These are phyloP conservation scores for Mucor saturninus DNA, from an alignment of 371 early-diverging fungal species.

Conservation along the genomic window DNA sequence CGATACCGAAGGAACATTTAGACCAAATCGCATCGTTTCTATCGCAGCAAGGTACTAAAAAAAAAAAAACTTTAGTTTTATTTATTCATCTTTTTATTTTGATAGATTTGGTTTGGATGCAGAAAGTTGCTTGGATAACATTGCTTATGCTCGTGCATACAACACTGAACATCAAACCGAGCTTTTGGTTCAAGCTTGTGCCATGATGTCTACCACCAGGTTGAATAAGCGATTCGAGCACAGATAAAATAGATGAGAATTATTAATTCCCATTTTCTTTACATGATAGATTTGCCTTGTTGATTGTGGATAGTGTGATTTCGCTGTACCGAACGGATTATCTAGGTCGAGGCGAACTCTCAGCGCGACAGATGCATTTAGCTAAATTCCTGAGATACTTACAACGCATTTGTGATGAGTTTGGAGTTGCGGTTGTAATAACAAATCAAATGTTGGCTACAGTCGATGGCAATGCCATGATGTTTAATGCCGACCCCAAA, in stretches of 20 bases:
- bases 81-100: too few species aligned
- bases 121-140: conserved; percentile 93
- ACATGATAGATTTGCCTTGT: conserved; percentile 82
- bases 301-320: conserved; percentile 98
- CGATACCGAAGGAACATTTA: conserved; percentile 99
- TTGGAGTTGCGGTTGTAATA: conserved; percentile 72
- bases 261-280: too few species aligned
- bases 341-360: conserved; percentile 97
- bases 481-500: conserved; percentile 95
- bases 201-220: conserved; percentile 84
- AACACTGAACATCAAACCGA: conserved; percentile 98
- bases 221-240: too few species aligned
- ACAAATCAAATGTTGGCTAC: conserved; percentile 99
- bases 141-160: conserved; percentile 97
- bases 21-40: conserved; percentile 91
- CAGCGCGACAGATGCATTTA: conserved; percentile 97
- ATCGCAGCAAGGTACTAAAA: conserved; percentile 80
- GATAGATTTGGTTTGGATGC: conserved; percentile 79
- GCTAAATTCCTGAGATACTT: conserved; percentile 93
- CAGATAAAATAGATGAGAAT: too few species aligned
- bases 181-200: conserved; percentile 91
- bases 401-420: conserved; percentile 94
- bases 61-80: background rate
- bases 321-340: conserved; percentile 98
- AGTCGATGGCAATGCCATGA: conserved; percentile 90